Conservation (phyloP, 192 early-diverging fungal genomes). For the Coemansia sp. region DNA sequence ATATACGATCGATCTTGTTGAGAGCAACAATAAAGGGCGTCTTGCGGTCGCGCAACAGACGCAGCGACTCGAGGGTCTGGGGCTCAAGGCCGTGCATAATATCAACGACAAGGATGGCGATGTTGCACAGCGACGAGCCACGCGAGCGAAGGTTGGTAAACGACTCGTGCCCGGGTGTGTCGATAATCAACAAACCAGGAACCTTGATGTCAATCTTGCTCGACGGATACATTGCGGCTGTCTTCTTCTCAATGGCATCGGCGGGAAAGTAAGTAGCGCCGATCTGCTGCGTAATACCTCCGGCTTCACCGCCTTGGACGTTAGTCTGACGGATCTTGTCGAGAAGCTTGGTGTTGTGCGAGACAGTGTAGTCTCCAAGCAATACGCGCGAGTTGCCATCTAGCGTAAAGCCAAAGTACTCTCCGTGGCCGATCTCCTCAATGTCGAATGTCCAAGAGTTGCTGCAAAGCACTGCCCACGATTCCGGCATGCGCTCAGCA, state of each 20-base stretch:
- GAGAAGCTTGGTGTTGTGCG: slow-evolving; percentile 90
- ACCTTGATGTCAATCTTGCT: slow-evolving; percentile 75
- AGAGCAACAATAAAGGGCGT: slow-evolving; percentile 98
- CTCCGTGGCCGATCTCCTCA: slow-evolving; percentile 36
- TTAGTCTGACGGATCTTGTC: slow-evolving; percentile 99
- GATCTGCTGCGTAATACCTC: slow-evolving; percentile 99
- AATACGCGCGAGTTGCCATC: slow-evolving; percentile 61
- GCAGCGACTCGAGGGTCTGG: slow-evolving; percentile 95
- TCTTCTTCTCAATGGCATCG: slow-evolving; percentile 91
- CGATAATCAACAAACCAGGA: slow-evolving; percentile 93
- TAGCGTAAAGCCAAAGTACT: slow-evolving; percentile 61
- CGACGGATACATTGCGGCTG: slow-evolving; percentile 68
- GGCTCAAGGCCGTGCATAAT: slow-evolving; percentile 99
- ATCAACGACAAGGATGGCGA: slow-evolving; percentile 98
- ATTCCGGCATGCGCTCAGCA: background rate
- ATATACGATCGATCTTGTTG: slow-evolving; percentile 99
- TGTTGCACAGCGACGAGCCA: slow-evolving; percentile 98
- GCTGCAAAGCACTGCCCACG: slow-evolving; percentile 9
- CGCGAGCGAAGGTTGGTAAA: slow-evolving; percentile 96
- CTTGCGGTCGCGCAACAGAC: slow-evolving; percentile 87
- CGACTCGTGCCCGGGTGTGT: slow-evolving; percentile 99
- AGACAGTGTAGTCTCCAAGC: slow-evolving; percentile 56
- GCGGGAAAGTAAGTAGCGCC: slow-evolving; percentile 99
- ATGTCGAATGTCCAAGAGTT: slow-evolving; percentile 50
- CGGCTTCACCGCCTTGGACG: slow-evolving; percentile 99